Base-by-base conservation (phyloP, 345 rosid genomes). In the Ceriops decandra region DNA sequence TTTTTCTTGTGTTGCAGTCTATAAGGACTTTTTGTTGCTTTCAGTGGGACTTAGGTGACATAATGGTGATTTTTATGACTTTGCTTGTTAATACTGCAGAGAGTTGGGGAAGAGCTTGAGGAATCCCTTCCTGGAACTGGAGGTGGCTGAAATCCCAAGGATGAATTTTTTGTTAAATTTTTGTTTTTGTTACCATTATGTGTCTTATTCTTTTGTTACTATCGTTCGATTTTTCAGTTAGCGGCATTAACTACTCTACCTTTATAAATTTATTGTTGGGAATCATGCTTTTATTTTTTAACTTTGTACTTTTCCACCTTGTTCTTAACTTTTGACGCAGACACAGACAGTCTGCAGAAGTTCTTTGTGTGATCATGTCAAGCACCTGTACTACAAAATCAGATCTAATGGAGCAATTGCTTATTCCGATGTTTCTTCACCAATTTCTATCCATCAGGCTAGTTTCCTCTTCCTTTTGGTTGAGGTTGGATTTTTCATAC, bases 71-170 rank as follows among this genome's bases (percentile, higher is more conserved):
- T 36, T 49, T 28, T 21, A 20, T 17, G 26, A 13, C 54, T 62
- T 63, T 62, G 30, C 27, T 60, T 62, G 38, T 22, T 65, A 36
- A 52, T 69, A 33, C 9, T 72, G 75, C 85, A 93, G 98, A 83
- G 70, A 71, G 82, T 82, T 60, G 84, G 98, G 80, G 86, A 69
- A 67, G 82, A 60, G 46, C 97, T 93, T 63, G 86, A 83, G 53
- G 97, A 91, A 74, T 74, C 89, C 74, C 97, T 91, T 78, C 96
- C 97, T 75, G 97, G 96, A 74, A 91, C 96, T 64, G 85, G 84
- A 81, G 91, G 88, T 82, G 98, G 96, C 56, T 79, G 79, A 74
- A 91, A 84, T 81, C 98, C 90, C 24, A 79, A 79, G 2, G 88
- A 86, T 76, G 87, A 84, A 61, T 71, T 88, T 54, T 26, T 85